Evolutionary conservation across 257 asterid species (phyloP), one percentile per base, ranked within the genome.

Genomic region (Pogostemon cablin): DNA sequence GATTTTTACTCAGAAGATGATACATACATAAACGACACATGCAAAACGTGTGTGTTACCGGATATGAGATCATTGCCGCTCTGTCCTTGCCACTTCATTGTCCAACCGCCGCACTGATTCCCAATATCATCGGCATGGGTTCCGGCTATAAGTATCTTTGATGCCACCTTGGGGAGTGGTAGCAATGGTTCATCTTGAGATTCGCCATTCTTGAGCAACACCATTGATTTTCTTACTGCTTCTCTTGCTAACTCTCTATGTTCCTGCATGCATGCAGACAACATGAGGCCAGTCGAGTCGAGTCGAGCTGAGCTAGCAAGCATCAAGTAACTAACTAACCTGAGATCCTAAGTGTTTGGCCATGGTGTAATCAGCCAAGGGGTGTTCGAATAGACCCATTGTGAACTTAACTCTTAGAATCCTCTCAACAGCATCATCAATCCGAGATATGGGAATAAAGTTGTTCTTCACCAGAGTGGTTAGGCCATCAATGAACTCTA

Each of bases 341-440:
- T 75, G 69, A 32, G 68, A 15, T 60, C 87, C 87, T 7, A 83
- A 15, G 79, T 77, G 62, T 56, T 77, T 77, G 68, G 68, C 34
- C 84, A 83, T 63, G 83, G 74, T 75, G 25, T 77, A 70, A 56
- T 83, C 85, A 4, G 85, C 80, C 41, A 80, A 17, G 0, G 87
- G 87, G 72, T 75, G 62, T 63, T 83, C 87, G 39, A 83, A 83
- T 4, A 84, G 55, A 3, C 88, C 86, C 86, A 81, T 77, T 5
- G 77, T 74, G 68, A 84, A 81, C 52, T 81, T 84, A 40, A 84
- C 88, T 69, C 88, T 68, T 42, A 84, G 66, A 35, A 84, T 84
- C 62, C 88, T 78, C 66, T 56, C 52, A 76, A 84, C 88, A 2
- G 88, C 88, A 72, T 84, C 88, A 5, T 84, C 70, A 2, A 84